These are phyloP conservation scores for Dissoconium aciculare DNA, from an alignment of 2,329 filamentous ascomycete genomes.

Conservation along the genomic window DNA sequence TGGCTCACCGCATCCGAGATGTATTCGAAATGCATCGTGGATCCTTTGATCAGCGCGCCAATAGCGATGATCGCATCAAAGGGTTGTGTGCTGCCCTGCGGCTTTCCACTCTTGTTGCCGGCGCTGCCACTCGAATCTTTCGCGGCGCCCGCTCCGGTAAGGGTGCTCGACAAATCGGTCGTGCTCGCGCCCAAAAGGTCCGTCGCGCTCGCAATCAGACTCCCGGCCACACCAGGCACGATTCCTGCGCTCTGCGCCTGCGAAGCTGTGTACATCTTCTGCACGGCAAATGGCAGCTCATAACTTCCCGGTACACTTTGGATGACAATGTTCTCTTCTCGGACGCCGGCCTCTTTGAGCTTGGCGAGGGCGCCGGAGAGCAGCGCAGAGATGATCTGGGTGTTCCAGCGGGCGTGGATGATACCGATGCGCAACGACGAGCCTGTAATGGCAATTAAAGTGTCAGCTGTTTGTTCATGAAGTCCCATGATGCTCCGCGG, in stretches of 20 bases:
- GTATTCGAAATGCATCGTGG: slow-evolving; percentile 99
- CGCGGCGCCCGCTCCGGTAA: too few relatives aligned
- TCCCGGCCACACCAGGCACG: slow-evolving; percentile 30
- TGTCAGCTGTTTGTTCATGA: slow-evolving; percentile 45
- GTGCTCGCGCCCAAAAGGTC: slow-evolving; percentile 57
- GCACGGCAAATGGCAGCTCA: slow-evolving; percentile 82
- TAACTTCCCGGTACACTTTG: slow-evolving; percentile 88
- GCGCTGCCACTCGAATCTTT: slow-evolving; percentile 3
- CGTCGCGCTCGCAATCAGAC: slow-evolving; percentile 50
- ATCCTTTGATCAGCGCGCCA: slow-evolving; percentile 92
- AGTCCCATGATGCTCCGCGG: slow-evolving; percentile 37
- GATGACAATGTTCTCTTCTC: slow-evolving; percentile 72
- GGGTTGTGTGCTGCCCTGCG: slow-evolving; percentile 33
- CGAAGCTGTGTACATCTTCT: slow-evolving; percentile 42
- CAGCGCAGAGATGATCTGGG: slow-evolving; percentile 70
- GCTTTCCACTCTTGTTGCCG: slow-evolving; percentile 2
- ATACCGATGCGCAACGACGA: slow-evolving; percentile 73
- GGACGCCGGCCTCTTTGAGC: slow-evolving; percentile 65
- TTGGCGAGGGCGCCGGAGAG: slow-evolving; percentile 66
- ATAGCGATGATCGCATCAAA: slow-evolving; percentile 94
- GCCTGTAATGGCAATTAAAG: slow-evolving; percentile 34
- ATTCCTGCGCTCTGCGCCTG: slow-evolving; percentile 49
- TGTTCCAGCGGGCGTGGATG: slow-evolving; percentile 92
- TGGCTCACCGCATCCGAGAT: slow-evolving; percentile 84
- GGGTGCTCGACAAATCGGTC: slow-evolving; percentile 48